Evolutionary conservation across 129 eudicot genomes (phyloP).

Genomic region (Centella asiatica): DNA sequence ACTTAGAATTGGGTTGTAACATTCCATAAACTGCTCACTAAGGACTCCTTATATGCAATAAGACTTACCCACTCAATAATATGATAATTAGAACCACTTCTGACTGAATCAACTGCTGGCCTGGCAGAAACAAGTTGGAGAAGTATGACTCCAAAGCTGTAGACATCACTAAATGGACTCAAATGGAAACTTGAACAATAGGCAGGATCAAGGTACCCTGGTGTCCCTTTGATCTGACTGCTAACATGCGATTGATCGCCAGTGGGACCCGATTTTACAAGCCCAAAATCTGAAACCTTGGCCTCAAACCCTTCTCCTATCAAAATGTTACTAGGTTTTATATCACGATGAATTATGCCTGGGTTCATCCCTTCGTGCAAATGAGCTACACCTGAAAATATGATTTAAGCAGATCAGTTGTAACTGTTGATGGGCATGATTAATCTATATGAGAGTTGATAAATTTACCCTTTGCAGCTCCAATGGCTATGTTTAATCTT

Average conservation of each 20-base stretch:
- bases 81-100: slow-evolving; percentile 35
- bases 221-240: slow-evolving; percentile 73
- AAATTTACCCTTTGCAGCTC: slow-evolving; percentile 67
- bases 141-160: slow-evolving; percentile 74
- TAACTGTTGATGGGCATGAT: neutral
- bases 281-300: slow-evolving; percentile 79
- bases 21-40: no score
- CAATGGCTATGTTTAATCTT: slow-evolving; percentile 67
- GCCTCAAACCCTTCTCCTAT: slow-evolving; percentile 67
- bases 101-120: slow-evolving; percentile 53
- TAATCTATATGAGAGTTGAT: neutral
- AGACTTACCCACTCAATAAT: slow-evolving; percentile 65
- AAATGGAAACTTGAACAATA: slow-evolving; percentile 61
- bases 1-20: no score
- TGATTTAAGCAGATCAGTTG: neutral
- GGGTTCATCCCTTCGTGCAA: slow-evolving; percentile 66
- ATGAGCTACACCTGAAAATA: slow-evolving; percentile 54
- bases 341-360: slow-evolving; percentile 70
- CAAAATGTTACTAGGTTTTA: slow-evolving; percentile 75
- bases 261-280: slow-evolving; percentile 56
- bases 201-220: slow-evolving; percentile 83
- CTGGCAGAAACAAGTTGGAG: slow-evolving; percentile 73
- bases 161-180: slow-evolving; percentile 73
- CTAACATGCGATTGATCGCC: slow-evolving; percentile 79
- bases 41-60: no score